Conservation (phyloP, 768 basidiomycete species). For the Tephrocybe rancida region DNA sequence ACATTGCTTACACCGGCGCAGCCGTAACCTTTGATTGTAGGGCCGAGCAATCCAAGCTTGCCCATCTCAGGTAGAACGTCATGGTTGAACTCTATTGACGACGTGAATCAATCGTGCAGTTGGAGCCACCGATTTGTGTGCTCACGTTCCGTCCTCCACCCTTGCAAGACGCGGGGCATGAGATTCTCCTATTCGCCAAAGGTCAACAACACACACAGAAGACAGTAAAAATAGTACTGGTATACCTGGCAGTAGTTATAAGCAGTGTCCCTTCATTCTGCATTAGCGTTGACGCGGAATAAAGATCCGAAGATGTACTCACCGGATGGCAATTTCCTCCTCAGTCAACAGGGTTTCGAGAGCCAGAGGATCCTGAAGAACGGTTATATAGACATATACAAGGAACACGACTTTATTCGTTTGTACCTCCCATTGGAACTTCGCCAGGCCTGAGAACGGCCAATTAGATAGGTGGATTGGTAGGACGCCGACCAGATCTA, state of each 20-base stretch:
- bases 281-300: slow-evolving; percentile 3
- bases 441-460: slow-evolving; percentile 32
- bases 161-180: slow-evolving; percentile 84
- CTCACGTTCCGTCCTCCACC: slow-evolving; percentile 85
- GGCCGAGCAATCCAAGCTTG: slow-evolving; percentile 83
- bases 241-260: slow-evolving; percentile 77
- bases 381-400: neutral
- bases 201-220: neutral
- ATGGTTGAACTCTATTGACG: slow-evolving; percentile 67
- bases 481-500: neutral
- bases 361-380: slow-evolving; percentile 76
- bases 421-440: slow-evolving; percentile 48
- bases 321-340: slow-evolving; percentile 91
- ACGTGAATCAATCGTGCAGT: neutral
- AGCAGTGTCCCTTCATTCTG: slow-evolving; percentile 67
- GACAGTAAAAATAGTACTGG: neutral
- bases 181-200: slow-evolving; percentile 66
- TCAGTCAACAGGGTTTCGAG: slow-evolving; percentile 82
- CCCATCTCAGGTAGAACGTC: slow-evolving; percentile 90
- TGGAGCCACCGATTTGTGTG: neutral
- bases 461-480: too few species aligned
- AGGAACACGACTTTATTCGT: neutral
- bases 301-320: slow-evolving; percentile 17
- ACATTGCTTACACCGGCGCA: slow-evolving; percentile 93
- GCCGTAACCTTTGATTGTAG: slow-evolving; percentile 91